Base-by-base conservation (phyloP, 768 basidiomycete genomes). In the Amylocystis lapponica region DNA sequence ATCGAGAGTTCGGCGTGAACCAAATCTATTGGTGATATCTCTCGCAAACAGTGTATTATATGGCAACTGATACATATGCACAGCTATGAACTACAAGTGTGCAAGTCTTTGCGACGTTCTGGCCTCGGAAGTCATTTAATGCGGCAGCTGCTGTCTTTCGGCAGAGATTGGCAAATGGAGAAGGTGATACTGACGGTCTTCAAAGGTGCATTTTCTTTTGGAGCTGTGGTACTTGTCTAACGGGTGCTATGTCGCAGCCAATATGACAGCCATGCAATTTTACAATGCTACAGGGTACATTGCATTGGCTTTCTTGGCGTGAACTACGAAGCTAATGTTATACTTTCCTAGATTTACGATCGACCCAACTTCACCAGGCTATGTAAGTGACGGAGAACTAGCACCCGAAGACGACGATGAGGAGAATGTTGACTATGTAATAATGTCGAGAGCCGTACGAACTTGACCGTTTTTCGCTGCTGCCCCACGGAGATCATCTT, bases 81-180 rank as follows among this genome's bases (percentile, higher is more conserved):
- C 11, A 91, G 88, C 57, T 92, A 92, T 56, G 89, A 92, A 39
- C 62, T 90, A 3, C 88, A 92, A 54, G 73, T 90, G 2, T 60
- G 67, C 0, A 37, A 61, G 27, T 34, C 51, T 1, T 60, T 53
- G 12, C 74, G 70, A 46, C 66, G 81, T 4, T 58, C 57, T 21
- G 86, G 88, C 2, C 59, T 86, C 1, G 89, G 88, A 1, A 74
- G 62, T 45, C 52, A 59, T 17, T 57, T 91, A 37, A 67, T 81
- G 57, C 61, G 67, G 3, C 60, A 63, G 17, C 61, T 91, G 16
- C 62, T 62, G 17, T 62, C 61, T 7, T 72, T 90, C 13, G 80
- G 75, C 5, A 54, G 53, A 12, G 57, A 53, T 30, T 84, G 71
- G 65, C 47, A 57, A 2, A 84, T 91, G 81, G 63, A 76, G 29